These are phyloP conservation scores for Sisymbrium irio DNA, from an alignment of 345 rosid species.

Conservation along the genomic window DNA sequence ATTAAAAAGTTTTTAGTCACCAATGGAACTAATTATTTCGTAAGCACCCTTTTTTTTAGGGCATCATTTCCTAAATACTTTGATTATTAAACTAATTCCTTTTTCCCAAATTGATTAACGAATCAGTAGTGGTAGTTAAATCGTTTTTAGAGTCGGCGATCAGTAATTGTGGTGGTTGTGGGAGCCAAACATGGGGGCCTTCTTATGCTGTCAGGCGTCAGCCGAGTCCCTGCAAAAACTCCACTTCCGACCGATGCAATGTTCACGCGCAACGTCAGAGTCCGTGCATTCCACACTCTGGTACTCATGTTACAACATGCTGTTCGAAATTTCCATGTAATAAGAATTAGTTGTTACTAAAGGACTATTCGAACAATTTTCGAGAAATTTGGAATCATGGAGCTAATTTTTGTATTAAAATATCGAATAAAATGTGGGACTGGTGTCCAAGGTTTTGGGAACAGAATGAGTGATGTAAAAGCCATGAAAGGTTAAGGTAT, in stretches of 20 bases:
- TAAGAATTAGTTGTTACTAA: not conserved
- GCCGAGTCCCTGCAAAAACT: not conserved
- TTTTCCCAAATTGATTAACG: not conserved
- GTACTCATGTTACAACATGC: no score
- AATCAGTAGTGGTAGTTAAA: not conserved
- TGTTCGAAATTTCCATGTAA: not conserved
- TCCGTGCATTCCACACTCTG: not conserved
- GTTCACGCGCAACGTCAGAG: no score
- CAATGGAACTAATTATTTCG: not conserved
- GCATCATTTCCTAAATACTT: not conserved
- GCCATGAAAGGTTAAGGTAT: not conserved
- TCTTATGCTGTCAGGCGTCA: conserved; percentile 2
- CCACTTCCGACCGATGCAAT: not conserved
- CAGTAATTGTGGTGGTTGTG: not conserved
- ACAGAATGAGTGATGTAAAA: conserved; percentile 6
- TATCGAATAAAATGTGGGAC: not conserved
- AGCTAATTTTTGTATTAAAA: not conserved
- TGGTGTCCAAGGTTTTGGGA: not conserved
- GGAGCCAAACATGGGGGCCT: conserved; percentile 9
- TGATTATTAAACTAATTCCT: not conserved
- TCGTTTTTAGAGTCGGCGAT: not conserved
- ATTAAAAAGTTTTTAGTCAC: not conserved
- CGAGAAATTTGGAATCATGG: not conserved
- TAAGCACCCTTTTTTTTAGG: not conserved
- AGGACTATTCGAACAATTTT: not conserved